Evolutionary conservation across 495 filamentous ascomycete genomes (phyloP), one percentile per base, ranked within the genome.

Genomic region (Tuber melanosporum): DNA sequence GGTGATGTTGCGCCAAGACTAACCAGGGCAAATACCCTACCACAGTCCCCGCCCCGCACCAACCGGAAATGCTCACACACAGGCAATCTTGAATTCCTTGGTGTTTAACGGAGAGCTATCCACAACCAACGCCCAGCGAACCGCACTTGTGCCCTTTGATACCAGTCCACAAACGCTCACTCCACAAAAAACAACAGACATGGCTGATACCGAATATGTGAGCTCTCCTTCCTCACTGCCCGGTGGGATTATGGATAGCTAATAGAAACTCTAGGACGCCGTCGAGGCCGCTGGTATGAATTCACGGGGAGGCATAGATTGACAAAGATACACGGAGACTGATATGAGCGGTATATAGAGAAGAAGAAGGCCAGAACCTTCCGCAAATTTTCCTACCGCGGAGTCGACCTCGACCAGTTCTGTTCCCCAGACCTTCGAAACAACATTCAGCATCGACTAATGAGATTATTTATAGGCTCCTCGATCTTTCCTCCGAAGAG

Each of bases 341-440:
- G 73, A 69, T 69, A 78, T 83, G 52, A 76, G 46, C 42, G 71
- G 57, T 46, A 14, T 36, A 83, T 57, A 83, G 95, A 97, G 91
- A 89, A 97, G 88, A 98, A 99, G 93, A 97, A 93, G 91, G 95
- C 91, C 88, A 97, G 95, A 94, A 89, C 93, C 84, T 98, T 98
- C 93, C 92, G 94, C 89, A 98, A 98, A 91, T 99, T 99, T 87
- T 95, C 95, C 82, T 99, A 98, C 92, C 94, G 95, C 85, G 95
- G 95, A 82, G 92, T 98, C 87, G 95, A 99, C 86, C 94, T 99
- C 87, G 95, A 99, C 87, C 92, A 96, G 95, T 88, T 79, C 66
- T 46, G 77, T 87, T 79, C 74, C 78, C 78, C 78, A 78, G 78
- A 19, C 20, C 45, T 76, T 39, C 26, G 17, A 5, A 17, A 39